Conservation (phyloP, 2,329 filamentous ascomycete genomes). For the Trichophaea hybrida region DNA sequence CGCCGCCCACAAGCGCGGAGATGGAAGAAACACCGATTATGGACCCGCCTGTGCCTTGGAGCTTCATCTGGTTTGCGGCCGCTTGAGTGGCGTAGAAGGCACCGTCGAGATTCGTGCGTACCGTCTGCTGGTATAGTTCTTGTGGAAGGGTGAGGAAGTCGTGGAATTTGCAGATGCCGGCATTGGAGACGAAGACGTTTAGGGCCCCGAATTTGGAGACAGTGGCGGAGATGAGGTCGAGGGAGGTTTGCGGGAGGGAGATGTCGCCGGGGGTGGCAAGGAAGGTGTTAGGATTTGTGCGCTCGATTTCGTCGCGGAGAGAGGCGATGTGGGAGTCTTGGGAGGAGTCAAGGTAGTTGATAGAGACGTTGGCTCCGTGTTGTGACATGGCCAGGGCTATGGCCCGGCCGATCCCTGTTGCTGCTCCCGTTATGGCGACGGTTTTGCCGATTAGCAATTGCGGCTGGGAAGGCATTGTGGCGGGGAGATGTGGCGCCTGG, state of each 20-base stretch:
- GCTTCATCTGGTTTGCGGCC: constrained; percentile 64
- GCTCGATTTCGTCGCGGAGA: constrained; percentile 38
- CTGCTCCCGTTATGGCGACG: constrained; percentile 74
- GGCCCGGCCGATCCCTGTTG: constrained; percentile 73
- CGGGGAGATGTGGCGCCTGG: not conserved
- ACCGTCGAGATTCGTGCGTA: constrained; percentile 69
- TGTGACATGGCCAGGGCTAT: constrained; percentile 65
- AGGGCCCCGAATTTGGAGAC: constrained; percentile 44
- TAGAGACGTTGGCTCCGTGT: constrained; percentile 63
- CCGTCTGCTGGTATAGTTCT: constrained; percentile 55
- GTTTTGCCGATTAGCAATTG: constrained; percentile 56
- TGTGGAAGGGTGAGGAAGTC: constrained; percentile 64
- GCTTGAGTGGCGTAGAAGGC: constrained; percentile 83
- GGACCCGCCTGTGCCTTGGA: constrained; percentile 51
- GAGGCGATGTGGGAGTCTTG: constrained; percentile 38
- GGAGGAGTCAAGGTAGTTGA: constrained; percentile 48
- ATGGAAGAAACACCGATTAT: constrained; percentile 68
- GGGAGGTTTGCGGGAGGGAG: constrained; percentile 55
- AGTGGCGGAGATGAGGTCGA: constrained; percentile 49
- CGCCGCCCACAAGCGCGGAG: constrained; percentile 62
- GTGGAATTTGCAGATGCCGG: constrained; percentile 74
- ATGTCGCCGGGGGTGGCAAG: constrained; percentile 65
- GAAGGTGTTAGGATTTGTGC: constrained; percentile 39
- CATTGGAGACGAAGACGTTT: constrained; percentile 43
- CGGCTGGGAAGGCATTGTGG: not conserved